phyloP scores from a whole-genome alignment of 768 basidiomycete species.

The Tephrocybe rancida region DNA sequence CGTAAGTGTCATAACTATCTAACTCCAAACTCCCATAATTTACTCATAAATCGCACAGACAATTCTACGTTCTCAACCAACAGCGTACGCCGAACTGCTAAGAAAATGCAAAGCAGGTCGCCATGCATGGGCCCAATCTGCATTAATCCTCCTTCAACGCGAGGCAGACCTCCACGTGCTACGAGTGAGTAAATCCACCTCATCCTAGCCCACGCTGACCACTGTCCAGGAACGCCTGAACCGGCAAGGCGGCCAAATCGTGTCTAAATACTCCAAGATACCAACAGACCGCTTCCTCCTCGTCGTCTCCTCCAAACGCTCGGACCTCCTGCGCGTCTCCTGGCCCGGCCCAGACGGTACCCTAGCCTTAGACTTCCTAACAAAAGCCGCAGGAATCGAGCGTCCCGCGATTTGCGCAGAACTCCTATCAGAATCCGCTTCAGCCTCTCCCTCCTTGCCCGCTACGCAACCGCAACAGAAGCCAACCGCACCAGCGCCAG shows the following conservation, averaged over 20 bases:
- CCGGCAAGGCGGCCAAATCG: not conserved
- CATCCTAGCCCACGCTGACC: not conserved
- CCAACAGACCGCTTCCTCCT: constrained; percentile 32
- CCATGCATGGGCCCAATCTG: constrained; percentile 38
- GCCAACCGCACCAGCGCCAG: not conserved
- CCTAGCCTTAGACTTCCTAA: constrained; percentile 27
- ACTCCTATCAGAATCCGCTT: not conserved
- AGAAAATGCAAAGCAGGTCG: constrained; percentile 29
- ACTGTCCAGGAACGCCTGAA: constrained; percentile 6
- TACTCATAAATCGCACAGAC: constrained; percentile 15
- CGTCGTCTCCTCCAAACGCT: constrained; percentile 31
- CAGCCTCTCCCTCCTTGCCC: not conserved
- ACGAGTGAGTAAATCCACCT: constrained; percentile 22
- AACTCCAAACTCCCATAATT: not conserved
- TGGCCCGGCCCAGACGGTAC: constrained; percentile 29
- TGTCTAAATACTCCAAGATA: constrained; percentile 25
- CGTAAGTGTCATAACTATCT: constrained; percentile 14
- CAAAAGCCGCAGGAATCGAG: constrained; percentile 29
- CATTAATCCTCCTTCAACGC: constrained; percentile 32
- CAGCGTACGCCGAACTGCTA: constrained; percentile 34
- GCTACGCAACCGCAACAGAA: not conserved
- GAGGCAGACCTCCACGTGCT: constrained; percentile 32
- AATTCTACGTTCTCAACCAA: constrained; percentile 33
- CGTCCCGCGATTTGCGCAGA: not conserved
- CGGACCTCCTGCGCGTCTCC: constrained; percentile 19